These are phyloP conservation scores for Leptographium wingfieldii DNA, from an alignment of 2,329 filamentous ascomycete genomes.

Conservation along the genomic window DNA sequence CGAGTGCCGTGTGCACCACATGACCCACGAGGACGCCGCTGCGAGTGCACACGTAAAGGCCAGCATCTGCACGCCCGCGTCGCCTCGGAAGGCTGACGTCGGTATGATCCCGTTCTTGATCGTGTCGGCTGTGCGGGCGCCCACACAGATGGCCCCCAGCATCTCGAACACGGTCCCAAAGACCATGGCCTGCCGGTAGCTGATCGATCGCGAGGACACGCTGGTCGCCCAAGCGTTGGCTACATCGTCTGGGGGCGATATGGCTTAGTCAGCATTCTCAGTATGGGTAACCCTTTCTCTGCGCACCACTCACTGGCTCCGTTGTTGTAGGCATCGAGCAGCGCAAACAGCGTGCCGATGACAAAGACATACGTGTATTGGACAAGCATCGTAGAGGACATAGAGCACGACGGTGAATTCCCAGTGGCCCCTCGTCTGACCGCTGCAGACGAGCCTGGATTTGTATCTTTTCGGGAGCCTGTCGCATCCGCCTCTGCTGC, in stretches of 20 bases:
- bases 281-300: no score
- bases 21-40: conserved; percentile 59
- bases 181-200: conserved; percentile 57
- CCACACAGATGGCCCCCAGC: conserved; percentile 53
- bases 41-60: conserved; percentile 53
- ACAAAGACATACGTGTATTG: conserved; percentile 61
- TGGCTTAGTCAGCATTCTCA: neutral
- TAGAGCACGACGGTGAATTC: neutral
- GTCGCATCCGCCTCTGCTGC: no score
- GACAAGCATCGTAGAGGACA: conserved; percentile 36
- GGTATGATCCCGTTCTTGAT: conserved; percentile 72
- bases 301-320: conserved; percentile 50
- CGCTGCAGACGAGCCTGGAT: neutral
- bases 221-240: conserved; percentile 74
- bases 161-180: conserved; percentile 56
- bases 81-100: conserved; percentile 39
- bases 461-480: no score
- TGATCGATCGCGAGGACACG: conserved; percentile 66
- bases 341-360: conserved; percentile 63
- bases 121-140: conserved; percentile 57
- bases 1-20: conserved; percentile 66
- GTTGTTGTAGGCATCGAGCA: conserved; percentile 69
- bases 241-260: conserved; percentile 51
- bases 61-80: conserved; percentile 55
- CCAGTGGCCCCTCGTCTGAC: neutral